Conservation (phyloP, 176 grass and related monocot species). For the Calamus simplicifolius region DNA sequence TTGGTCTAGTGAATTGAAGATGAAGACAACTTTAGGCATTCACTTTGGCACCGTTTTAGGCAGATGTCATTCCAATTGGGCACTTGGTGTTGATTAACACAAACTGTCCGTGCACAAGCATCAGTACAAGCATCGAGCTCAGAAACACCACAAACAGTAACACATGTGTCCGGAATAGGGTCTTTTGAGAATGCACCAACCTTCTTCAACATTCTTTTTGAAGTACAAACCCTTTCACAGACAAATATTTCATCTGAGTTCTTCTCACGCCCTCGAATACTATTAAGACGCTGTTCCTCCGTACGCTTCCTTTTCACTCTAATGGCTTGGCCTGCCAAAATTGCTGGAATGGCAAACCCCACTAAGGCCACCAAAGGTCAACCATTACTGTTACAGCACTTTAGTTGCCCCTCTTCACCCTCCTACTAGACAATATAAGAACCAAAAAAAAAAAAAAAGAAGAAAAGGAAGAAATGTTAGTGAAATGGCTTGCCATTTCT, state of each 20-base stretch:
- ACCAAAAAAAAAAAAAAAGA: too few species aligned
- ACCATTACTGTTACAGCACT: conserved; percentile 22
- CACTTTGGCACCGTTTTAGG: conserved; percentile 84
- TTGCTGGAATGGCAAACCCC: conserved; percentile 44
- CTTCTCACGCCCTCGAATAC: conserved; percentile 60
- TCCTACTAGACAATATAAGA: too few species aligned
- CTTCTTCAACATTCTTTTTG: conserved; percentile 90
- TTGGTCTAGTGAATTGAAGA: conserved; percentile 15
- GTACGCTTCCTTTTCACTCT: conserved; percentile 48
- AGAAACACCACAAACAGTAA: conserved; percentile 79
- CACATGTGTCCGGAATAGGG: conserved; percentile 82
- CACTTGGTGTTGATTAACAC: conserved; percentile 86
- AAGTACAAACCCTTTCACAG: conserved; percentile 79
- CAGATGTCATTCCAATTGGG: conserved; percentile 94
- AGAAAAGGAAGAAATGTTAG: too few species aligned
- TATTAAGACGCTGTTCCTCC: conserved; percentile 66
- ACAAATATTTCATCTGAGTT: conserved; percentile 75
- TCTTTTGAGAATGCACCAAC: conserved; percentile 88
- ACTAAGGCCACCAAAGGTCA: conserved; percentile 68
- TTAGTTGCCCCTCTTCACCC: too few species aligned
- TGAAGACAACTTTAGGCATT: conserved; percentile 81
- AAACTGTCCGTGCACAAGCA: conserved; percentile 86
- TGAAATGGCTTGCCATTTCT: too few species aligned
- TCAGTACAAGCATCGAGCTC: conserved; percentile 80
- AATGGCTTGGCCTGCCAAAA: conserved; percentile 59